Evolutionary conservation across 2,329 filamentous ascomycete genomes (phyloP).

Genomic region (Podosphaera xanthii): DNA sequence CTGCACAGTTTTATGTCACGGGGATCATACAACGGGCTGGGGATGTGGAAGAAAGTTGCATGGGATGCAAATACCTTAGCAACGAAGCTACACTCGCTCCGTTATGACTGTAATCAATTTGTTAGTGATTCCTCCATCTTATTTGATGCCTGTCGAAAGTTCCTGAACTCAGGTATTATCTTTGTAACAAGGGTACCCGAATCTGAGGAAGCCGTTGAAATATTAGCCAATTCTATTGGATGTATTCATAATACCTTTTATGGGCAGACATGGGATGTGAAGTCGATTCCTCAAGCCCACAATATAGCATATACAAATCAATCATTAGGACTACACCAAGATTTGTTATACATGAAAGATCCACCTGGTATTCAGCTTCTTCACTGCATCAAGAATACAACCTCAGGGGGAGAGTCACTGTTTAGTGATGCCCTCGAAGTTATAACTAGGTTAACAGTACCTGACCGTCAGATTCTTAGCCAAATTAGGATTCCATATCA

Average conservation of each 20-base stretch:
- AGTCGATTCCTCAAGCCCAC: slow-evolving; percentile 57
- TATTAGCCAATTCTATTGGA: slow-evolving; percentile 51
- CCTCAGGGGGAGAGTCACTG: slow-evolving; percentile 59
- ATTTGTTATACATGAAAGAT: slow-evolving; percentile 64
- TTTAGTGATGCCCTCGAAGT: slow-evolving; percentile 59
- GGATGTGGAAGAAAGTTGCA: slow-evolving; percentile 1
- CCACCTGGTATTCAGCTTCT: slow-evolving; percentile 69
- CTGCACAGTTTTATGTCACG: slow-evolving; percentile 3
- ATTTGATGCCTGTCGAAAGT: slow-evolving; percentile 33
- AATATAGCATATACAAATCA: slow-evolving; percentile 81
- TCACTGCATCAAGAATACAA: slow-evolving; percentile 68
- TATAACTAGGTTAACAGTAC: not conserved
- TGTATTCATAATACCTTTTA: slow-evolving; percentile 74
- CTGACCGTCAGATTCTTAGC: slow-evolving; percentile 5
- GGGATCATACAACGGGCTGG: not conserved
- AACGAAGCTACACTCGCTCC: not conserved
- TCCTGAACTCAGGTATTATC: slow-evolving; percentile 48
- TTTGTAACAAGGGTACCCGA: slow-evolving; percentile 56
- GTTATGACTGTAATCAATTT: slow-evolving; percentile 47
- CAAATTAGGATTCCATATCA: slow-evolving; percentile 31
- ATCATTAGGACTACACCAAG: slow-evolving; percentile 76
- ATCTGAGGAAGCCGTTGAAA: slow-evolving; percentile 38
- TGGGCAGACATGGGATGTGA: slow-evolving; percentile 74
- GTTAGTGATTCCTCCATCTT: slow-evolving; percentile 36
- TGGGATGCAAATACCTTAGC: slow-evolving; percentile 18